A percentile compares a stretch with the other conserved stretches of the same genome.
phyloP scores from a whole-genome alignment of 106 monocot species.

The Gastrodia elata region DNA sequence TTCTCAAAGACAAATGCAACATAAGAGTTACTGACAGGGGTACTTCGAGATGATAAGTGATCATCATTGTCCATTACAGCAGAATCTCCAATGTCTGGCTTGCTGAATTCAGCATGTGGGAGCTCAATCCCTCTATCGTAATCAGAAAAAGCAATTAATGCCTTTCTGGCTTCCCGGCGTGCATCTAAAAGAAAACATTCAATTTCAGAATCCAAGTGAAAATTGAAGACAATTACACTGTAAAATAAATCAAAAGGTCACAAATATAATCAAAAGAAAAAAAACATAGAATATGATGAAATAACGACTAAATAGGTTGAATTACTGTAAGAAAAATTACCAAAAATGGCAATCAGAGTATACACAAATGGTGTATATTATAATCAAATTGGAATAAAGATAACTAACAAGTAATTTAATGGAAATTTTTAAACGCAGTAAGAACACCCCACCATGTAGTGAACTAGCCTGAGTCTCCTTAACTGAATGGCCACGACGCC shows the following conservation, averaged over 20 bases:
- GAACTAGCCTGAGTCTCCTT: slow-evolving; percentile 55
- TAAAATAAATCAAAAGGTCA: neutral
- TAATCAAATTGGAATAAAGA: neutral
- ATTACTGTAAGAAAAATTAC: neutral
- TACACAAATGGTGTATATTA: neutral
- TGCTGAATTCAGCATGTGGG: slow-evolving; percentile 16
- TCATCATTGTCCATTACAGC: slow-evolving; percentile 23
- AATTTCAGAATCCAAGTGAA: neutral
- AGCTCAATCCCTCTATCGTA: slow-evolving; percentile 19
- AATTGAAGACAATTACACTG: neutral
- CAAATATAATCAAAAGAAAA: neutral
- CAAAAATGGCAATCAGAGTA: neutral
- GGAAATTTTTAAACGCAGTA: neutral
- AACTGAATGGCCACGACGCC: slow-evolving; percentile 84
- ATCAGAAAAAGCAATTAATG: slow-evolving; percentile 83
- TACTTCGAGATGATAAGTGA: slow-evolving; percentile 29
- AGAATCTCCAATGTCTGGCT: slow-evolving; percentile 14
- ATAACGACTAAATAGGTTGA: neutral
- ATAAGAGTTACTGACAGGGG: slow-evolving; percentile 49
- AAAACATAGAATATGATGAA: neutral
- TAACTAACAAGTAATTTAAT: neutral
- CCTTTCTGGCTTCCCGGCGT: slow-evolving; percentile 91
- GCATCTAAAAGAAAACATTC: slow-evolving; percentile 41
- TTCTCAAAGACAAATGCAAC: neutral
- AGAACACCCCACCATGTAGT: slow-evolving; percentile 51